Evolutionary conservation across 2,329 filamentous ascomycete genomes (phyloP).

Genomic region (Aspergillus amoenus): DNA sequence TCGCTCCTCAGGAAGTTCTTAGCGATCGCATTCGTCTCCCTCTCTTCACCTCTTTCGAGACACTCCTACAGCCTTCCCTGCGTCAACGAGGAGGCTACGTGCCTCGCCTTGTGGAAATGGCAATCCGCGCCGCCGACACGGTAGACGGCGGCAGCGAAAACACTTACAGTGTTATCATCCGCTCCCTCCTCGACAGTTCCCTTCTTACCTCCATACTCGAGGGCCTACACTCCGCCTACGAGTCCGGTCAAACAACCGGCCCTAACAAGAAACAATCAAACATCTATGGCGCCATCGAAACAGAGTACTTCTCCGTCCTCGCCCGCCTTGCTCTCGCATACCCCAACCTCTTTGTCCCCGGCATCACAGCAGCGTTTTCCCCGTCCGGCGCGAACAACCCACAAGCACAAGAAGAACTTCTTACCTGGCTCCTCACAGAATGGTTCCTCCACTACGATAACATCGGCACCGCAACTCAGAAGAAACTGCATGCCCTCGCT

Average conservation of each 20-base stretch:
- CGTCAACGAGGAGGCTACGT: constrained; percentile 42
- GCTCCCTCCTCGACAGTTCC: constrained; percentile 63
- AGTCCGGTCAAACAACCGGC: constrained; percentile 77
- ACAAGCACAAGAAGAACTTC: constrained; percentile 31
- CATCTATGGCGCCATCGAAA: constrained; percentile 73
- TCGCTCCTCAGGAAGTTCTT: constrained; percentile 55
- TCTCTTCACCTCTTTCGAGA: constrained; percentile 40
- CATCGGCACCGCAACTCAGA: constrained; percentile 46
- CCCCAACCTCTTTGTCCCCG: constrained; percentile 64
- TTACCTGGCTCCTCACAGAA: constrained; percentile 47
- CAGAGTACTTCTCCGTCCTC: constrained; percentile 81
- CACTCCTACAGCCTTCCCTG: constrained; percentile 39
- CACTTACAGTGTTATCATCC: constrained; percentile 63
- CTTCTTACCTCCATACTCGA: constrained; percentile 65
- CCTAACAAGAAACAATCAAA: constrained; percentile 69
- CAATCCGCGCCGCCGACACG: constrained; percentile 63
- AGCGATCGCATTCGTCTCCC: constrained; percentile 39
- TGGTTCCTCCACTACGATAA: constrained; percentile 52
- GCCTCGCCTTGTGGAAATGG: constrained; percentile 57
- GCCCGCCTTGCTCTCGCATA: constrained; percentile 74
- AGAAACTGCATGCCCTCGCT: constrained; percentile 49
- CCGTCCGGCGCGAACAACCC: neutral
- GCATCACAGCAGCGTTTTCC: constrained; percentile 38
- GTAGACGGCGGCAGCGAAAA: constrained; percentile 57
- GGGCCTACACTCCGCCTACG: constrained; percentile 65